These are phyloP conservation scores for Trametes pubescens DNA, from an alignment of 1,284 basidiomycete species.

Conservation along the genomic window DNA sequence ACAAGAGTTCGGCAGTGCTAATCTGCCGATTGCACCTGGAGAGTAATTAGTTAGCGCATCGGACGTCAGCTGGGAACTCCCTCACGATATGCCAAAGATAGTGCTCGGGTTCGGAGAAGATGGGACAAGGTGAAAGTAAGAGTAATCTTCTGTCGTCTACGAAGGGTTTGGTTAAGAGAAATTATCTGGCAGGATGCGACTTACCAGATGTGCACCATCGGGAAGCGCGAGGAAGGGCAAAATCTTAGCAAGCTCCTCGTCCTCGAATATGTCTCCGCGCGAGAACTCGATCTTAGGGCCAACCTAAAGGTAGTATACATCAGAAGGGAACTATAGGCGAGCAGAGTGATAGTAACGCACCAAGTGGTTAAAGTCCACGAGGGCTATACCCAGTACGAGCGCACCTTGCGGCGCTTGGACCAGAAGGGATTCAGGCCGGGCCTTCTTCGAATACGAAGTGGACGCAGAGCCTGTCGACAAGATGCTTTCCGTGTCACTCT, in stretches of 20 bases:
- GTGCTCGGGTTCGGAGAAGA: slow-evolving; percentile 77
- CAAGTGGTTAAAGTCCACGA: slow-evolving; percentile 92
- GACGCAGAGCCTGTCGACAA: slow-evolving; percentile 63
- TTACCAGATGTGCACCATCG: slow-evolving; percentile 93
- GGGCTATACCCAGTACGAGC: slow-evolving; percentile 81
- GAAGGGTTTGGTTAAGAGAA: not conserved
- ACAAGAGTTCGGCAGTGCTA: slow-evolving; percentile 80
- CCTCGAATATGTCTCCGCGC: slow-evolving; percentile 73
- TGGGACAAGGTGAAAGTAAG: slow-evolving; percentile 91
- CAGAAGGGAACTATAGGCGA: slow-evolving; percentile 27
- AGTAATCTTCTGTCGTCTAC: slow-evolving; percentile 94
- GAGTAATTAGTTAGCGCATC: slow-evolving; percentile 3
- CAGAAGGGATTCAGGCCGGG: slow-evolving; percentile 78
- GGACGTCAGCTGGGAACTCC: slow-evolving; percentile 24
- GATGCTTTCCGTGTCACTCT: slow-evolving; percentile 60
- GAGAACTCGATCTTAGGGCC: slow-evolving; percentile 91
- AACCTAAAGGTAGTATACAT: slow-evolving; percentile 58
- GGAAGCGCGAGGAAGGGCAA: slow-evolving; percentile 98
- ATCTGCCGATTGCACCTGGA: slow-evolving; percentile 95
- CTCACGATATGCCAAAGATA: slow-evolving; percentile 93
- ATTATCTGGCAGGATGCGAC: slow-evolving; percentile 17
- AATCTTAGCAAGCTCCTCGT: slow-evolving; percentile 83
- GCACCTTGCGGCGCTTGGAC: slow-evolving; percentile 64
- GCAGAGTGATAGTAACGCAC: slow-evolving; percentile 50
- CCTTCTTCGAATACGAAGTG: slow-evolving; percentile 74